Evolutionary conservation across 805 yeast species (phyloP).

Genomic region (Danielia oregonensis): DNA sequence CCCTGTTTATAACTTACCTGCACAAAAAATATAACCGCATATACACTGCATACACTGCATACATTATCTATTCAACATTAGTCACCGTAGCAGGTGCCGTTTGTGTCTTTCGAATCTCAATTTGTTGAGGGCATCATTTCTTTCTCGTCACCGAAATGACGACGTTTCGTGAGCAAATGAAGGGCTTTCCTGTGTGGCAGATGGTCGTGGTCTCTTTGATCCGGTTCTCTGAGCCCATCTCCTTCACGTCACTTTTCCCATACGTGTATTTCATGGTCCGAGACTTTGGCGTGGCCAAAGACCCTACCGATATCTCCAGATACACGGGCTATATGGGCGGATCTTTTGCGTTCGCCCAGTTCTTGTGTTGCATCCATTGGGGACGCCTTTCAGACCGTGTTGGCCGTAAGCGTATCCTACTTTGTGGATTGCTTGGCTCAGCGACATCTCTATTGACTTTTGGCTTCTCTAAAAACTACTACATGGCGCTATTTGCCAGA

Average conservation of each 20-base stretch:
- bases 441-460: constrained; percentile 22
- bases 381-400: constrained; percentile 26
- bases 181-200: constrained; percentile 19
- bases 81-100: no score
- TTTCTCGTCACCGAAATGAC: no score
- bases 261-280: constrained; percentile 19
- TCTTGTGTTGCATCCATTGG: constrained; percentile 24
- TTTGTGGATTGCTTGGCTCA: constrained; percentile 25
- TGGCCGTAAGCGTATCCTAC: constrained; percentile 27
- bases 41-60: no score
- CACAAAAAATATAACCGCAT: no score
- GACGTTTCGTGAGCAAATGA: no score
- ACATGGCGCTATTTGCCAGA: constrained; percentile 27
- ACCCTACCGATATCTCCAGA: constrained; percentile 15
- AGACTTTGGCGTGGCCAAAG: constrained; percentile 15
- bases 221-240: constrained; percentile 19
- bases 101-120: no score
- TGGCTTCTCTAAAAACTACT: constrained; percentile 27
- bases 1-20: no score
- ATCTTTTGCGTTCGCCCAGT: constrained; percentile 18
- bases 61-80: no score
- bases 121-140: no score
- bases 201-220: constrained; percentile 16
- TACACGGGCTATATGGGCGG: constrained; percentile 18
- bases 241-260: constrained; percentile 19